Evolutionary conservation across 331 rosid species (phyloP).

Genomic region (Stylosanthes scabra): DNA sequence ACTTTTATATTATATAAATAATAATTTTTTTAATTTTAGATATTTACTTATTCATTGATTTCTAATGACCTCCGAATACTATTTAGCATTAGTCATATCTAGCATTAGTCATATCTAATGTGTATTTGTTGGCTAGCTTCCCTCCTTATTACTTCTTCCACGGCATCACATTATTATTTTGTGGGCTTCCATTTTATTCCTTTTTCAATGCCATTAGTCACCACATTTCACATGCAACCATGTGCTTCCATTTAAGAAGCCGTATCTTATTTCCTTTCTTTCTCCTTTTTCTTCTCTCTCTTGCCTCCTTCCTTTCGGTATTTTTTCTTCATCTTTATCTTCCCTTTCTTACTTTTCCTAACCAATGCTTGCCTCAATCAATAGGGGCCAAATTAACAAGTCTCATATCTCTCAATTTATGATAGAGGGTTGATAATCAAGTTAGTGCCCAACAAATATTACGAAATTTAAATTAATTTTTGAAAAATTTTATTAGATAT

Average conservation of each 20-base stretch:
- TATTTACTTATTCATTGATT: no score
- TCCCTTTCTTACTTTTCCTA: not conserved
- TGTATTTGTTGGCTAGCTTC: conserved; percentile 26
- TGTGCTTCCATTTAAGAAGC: conserved; percentile 56
- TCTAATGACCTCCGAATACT: no score
- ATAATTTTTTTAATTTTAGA: no score
- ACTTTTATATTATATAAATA: no score
- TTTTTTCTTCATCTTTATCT: conserved; percentile 2
- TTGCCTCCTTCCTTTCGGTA: not conserved
- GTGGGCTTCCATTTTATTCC: conserved; percentile 34
- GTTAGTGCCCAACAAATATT: no score
- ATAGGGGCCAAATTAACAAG: not conserved
- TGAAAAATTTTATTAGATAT: no score
- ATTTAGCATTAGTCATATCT: no score
- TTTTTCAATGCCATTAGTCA: conserved; percentile 33
- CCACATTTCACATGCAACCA: conserved; percentile 51
- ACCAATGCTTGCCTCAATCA: conserved; percentile 4
- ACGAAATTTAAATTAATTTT: no score
- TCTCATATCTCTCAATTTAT: no score
- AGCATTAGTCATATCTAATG: not conserved
- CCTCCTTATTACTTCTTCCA: not conserved
- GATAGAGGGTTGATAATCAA: no score
- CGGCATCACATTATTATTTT: conserved; percentile 33
- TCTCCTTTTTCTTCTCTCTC: not conserved
- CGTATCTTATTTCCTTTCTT: conserved; percentile 32